phyloP scores from a whole-genome alignment of 2,329 filamentous ascomycete genomes.

The Fusarium lateritium region DNA sequence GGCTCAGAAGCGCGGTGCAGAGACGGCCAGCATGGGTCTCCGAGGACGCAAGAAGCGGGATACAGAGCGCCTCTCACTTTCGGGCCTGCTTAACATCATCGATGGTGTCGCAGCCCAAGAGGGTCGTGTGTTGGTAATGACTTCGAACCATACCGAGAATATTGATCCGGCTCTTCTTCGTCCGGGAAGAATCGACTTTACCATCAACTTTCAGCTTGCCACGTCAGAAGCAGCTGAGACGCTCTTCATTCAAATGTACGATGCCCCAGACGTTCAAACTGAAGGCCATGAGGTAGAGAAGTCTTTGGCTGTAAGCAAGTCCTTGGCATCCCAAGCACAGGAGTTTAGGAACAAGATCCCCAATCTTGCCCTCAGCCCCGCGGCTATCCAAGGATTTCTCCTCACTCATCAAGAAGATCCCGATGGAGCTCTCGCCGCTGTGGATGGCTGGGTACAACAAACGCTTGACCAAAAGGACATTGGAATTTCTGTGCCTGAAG shows the following conservation, averaged over 20 bases:
- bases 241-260: conserved; percentile 14
- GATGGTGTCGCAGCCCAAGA: conserved; percentile 78
- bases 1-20: conserved; percentile 2
- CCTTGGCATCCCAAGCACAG: background rate
- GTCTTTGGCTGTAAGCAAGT: no score
- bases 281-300: background rate
- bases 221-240: conserved; percentile 2
- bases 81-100: conserved; percentile 76
- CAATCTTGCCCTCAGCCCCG: conserved; percentile 17
- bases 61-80: conserved; percentile 57
- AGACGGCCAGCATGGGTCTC: background rate
- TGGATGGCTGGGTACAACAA: conserved; percentile 5
- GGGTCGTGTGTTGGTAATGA: conserved; percentile 79
- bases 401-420: conserved; percentile 22
- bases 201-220: conserved; percentile 24
- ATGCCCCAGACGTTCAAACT: background rate
- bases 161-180: conserved; percentile 19
- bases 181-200: conserved; percentile 12
- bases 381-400: conserved; percentile 29
- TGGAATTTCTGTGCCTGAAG: background rate
- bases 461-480: background rate
- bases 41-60: conserved; percentile 1
- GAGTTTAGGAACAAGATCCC: conserved; percentile 18
- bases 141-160: conserved; percentile 66
- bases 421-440: conserved; percentile 10